A percentile compares a stretch with the other conserved stretches of the same genome.
Evolutionary conservation across 495 filamentous ascomycete genomes (phyloP).

Genomic region (Trichoderma orchidacearum): DNA sequence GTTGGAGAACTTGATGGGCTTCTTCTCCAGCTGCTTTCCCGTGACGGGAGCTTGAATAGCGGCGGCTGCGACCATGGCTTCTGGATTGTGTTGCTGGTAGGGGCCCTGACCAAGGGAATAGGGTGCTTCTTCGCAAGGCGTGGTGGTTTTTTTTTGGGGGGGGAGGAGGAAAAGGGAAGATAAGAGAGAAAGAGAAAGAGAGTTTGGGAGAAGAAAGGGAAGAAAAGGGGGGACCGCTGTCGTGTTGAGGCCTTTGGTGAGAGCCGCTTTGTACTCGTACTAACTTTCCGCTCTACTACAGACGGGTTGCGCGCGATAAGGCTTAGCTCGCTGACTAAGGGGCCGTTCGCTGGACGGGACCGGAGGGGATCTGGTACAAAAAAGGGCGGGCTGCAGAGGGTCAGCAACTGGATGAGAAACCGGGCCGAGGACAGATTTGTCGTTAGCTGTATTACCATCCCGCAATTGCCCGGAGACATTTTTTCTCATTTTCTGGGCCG

Average conservation of each 20-base stretch:
- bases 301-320: background rate
- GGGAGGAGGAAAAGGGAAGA: slow-evolving; percentile 5
- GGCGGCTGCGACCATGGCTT: slow-evolving; percentile 42
- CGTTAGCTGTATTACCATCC: no score
- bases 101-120: slow-evolving; percentile 88
- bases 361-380: background rate
- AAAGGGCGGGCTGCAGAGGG: background rate
- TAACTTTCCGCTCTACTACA: background rate
- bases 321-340: background rate
- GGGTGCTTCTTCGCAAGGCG: slow-evolving; percentile 64
- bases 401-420: background rate
- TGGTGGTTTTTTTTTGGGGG: slow-evolving; percentile 7
- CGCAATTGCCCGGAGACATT: no score
- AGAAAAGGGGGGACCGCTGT: background rate
- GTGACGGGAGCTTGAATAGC: slow-evolving; percentile 39
- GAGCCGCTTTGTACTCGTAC: background rate
- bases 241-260: background rate
- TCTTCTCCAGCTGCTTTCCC: slow-evolving; percentile 69
- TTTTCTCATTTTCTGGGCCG: no score
- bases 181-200: background rate
- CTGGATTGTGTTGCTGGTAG: slow-evolving; percentile 31
- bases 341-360: background rate
- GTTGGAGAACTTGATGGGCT: slow-evolving; percentile 99
- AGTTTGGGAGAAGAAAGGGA: background rate
- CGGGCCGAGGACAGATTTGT: background rate